Base-by-base conservation (phyloP, 352 stramenopile genomes). In the Globisporangium splendens region DNA sequence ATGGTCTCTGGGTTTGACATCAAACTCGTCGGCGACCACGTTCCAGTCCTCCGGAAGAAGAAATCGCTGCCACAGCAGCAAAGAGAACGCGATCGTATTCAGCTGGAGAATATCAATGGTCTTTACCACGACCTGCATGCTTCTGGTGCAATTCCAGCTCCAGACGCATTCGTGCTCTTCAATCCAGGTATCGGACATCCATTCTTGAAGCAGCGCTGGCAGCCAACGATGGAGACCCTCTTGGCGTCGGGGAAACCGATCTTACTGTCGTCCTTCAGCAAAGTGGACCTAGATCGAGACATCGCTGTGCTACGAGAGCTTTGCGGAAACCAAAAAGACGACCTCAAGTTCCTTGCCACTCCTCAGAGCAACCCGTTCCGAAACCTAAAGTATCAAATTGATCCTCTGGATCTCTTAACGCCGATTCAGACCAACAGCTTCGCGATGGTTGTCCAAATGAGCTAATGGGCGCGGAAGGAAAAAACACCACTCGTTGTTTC, bases 121-220 rank as follows among this genome's bases (percentile, higher is more conserved):
- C 50, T 89, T 14, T 89, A 89, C 52, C 79, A 89, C 57, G 56
- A 79, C 11, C 50, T 71, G 8, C 52, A 74, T 13, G 17, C 67
- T 18, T 15, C 33, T 3, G 51, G 58, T 0, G 62, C 62, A 4
- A 33, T 72, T 15, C 60, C 35, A 20, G 62, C 47, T 0, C 74
- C 79, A 4, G 65, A 89, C 31, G 78, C 76, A 1, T 86, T 86
- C 42, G 79, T 84, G 63, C 61, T 92, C 17, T 92, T 87, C 64
- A 92, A 92, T 41, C 79, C 79, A 11, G 83, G 83, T 13, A 61
- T 92, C 13, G 83, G 79, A 7, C 83, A 92, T 56, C 69, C 74
- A 5, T 56, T 59, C 31, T 56, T 92, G 15, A 59, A 63, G 41
- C 58, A 66, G 17, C 77, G 64, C 22, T 92, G 83, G 83, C 54